Conservation (phyloP, 1,139 yeast species). For the Blastobotrys illinoisensis region DNA sequence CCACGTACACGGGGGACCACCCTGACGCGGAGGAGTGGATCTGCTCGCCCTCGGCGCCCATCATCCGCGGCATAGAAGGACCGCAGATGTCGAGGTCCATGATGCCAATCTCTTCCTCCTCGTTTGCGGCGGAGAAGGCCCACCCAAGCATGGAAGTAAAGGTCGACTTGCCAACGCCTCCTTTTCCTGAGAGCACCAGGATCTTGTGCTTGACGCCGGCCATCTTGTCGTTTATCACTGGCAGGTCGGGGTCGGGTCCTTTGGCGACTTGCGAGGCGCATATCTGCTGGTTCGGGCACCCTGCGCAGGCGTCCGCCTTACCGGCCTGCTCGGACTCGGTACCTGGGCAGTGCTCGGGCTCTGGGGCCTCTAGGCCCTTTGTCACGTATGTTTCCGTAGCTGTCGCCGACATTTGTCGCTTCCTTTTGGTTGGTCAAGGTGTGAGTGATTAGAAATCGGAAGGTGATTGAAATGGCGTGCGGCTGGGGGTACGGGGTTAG, state of each 20-base stretch:
- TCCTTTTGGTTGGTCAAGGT: neutral
- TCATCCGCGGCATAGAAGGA: constrained; percentile 91
- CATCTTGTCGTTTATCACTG: constrained; percentile 65
- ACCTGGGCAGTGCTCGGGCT: constrained; percentile 98
- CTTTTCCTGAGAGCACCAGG: constrained; percentile 87
- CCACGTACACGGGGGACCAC: constrained; percentile 95
- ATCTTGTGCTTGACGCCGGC: constrained; percentile 72
- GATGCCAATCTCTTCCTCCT: constrained; percentile 87
- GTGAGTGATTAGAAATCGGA: neutral
- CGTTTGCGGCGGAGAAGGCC: constrained; percentile 90
- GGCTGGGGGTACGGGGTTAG: too few species aligned
- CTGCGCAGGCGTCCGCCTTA: constrained; percentile 84
- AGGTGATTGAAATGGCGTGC: too few species aligned
- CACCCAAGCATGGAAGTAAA: constrained; percentile 92
- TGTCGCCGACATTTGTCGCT: neutral
- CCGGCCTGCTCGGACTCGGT: constrained; percentile 95
- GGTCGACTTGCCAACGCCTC: constrained; percentile 97
- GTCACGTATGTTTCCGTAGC: constrained; percentile 1
- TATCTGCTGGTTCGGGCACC: constrained; percentile 89
- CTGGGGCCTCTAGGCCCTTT: constrained; percentile 26
- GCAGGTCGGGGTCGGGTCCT: constrained; percentile 95
- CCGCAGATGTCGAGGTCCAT: constrained; percentile 98
- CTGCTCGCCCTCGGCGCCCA: constrained; percentile 84
- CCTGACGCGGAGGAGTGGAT: constrained; percentile 89
- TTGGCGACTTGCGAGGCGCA: constrained; percentile 76